These are phyloP conservation scores for Lathyrus tuberosus DNA, from an alignment of 306 rosid species.

Conservation along the genomic window DNA sequence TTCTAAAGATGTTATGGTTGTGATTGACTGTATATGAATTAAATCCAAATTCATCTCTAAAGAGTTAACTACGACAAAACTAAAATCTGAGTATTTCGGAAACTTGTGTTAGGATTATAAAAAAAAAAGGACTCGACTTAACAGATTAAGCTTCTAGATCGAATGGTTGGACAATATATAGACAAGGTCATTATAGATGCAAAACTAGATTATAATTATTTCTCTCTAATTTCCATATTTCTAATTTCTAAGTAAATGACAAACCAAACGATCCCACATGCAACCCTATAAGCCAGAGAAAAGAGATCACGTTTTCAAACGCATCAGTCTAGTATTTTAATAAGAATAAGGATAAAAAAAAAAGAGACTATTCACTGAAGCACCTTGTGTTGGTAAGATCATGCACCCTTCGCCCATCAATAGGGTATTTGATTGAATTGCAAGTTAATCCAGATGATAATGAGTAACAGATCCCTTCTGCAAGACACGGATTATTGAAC, in stretches of 20 bases:
- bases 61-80: too few species aligned
- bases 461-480: slow-evolving; percentile 70
- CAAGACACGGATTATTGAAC: slow-evolving; percentile 44
- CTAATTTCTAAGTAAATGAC: slow-evolving; percentile 17
- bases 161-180: too few species aligned
- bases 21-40: too few species aligned
- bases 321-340: slow-evolving; percentile 12
- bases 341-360: slow-evolving; percentile 23
- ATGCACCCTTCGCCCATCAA: slow-evolving; percentile 58
- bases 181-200: background rate
- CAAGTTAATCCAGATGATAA: slow-evolving; percentile 52
- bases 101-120: too few species aligned
- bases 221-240: slow-evolving; percentile 13
- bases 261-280: slow-evolving; percentile 29
- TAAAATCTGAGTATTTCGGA: too few species aligned
- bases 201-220: background rate
- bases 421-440: slow-evolving; percentile 56
- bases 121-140: too few species aligned
- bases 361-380: slow-evolving; percentile 29
- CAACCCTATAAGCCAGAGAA: slow-evolving; percentile 27
- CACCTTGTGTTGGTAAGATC: slow-evolving; percentile 60
- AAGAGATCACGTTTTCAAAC: slow-evolving; percentile 17
- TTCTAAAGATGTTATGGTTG: too few species aligned
- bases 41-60: too few species aligned
- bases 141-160: too few species aligned